Base-by-base conservation (phyloP, 345 rosid species). In the Litchi chinensis region DNA sequence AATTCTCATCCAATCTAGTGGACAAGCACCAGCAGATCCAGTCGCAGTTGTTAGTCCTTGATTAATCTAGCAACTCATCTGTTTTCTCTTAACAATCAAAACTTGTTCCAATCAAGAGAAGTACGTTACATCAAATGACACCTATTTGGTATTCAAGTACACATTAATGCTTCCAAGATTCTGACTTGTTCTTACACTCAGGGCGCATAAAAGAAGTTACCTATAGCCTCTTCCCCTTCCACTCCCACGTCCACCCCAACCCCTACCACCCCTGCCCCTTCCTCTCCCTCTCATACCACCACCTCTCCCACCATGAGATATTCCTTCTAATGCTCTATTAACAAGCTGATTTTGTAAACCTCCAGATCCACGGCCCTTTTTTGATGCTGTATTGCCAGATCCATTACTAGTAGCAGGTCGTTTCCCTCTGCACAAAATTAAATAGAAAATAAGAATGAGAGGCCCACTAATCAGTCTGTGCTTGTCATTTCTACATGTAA, bases 281-380 rank as follows among this genome's bases (percentile, higher is more conserved):
- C 89, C 84, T 67, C 93, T 86, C 71, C 85, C 90, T 71, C 91
- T 87, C 22, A 88, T 77, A n/a, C 93, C 93, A n/a, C 93, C 93
- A 48, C 92, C 89, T 68, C 95, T 86, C 62, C 94, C 93, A 75
- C 96, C 92, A 79, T 83, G 85, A 65, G 98, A 89, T 82, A 96
- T 86, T 50, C 98, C 99, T 82, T 96, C 94, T 65, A 94, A 87
- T 70, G 98, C 98, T 86, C 93, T 90, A 76, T 87, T 94, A 37
- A 96, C 95, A 65, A 93, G 95, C 85, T 96, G 99, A 76, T 86
- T 91, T 73, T 80, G 95, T 76, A 88, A 26, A 60, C 91, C 89
- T 74, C 95, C 92, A 0, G 83, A 84, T 41, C 95, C 93, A 19
- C 97, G 93, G 39, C 97, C 93, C 81, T 84, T 94, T 83, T 96